These are phyloP conservation scores for Oligophagozyma castellii DNA, from an alignment of 1,139 yeast species.

Conservation along the genomic window DNA sequence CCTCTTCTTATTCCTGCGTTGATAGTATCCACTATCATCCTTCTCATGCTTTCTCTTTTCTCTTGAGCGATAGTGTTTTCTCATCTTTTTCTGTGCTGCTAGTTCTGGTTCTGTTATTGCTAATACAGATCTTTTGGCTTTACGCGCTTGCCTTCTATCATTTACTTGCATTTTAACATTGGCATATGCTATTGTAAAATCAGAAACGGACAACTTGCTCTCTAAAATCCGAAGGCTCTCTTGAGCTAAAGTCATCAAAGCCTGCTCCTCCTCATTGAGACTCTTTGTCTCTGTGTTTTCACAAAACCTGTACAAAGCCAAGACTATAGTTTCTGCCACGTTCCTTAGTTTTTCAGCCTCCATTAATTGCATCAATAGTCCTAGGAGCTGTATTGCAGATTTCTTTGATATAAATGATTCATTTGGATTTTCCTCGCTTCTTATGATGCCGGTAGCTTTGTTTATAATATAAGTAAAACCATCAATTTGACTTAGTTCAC, in stretches of 20 bases:
- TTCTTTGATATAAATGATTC: slow-evolving; percentile 49
- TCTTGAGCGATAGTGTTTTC: slow-evolving; percentile 60
- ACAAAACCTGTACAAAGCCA: slow-evolving; percentile 46
- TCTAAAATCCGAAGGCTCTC: slow-evolving; percentile 65
- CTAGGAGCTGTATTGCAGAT: slow-evolving; percentile 47
- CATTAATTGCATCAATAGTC: slow-evolving; percentile 42
- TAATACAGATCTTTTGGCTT: slow-evolving; percentile 59
- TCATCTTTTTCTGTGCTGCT: slow-evolving; percentile 63
- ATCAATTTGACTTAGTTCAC: slow-evolving; percentile 11
- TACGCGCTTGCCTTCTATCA: slow-evolving; percentile 61
- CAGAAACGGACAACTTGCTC: slow-evolving; percentile 57
- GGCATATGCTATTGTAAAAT: slow-evolving; percentile 50
- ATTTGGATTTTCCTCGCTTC: slow-evolving; percentile 45
- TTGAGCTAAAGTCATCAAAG: slow-evolving; percentile 43
- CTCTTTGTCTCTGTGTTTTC: slow-evolving; percentile 29
- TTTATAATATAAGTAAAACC: slow-evolving; percentile 54
- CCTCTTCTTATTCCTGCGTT: slow-evolving; percentile 41
- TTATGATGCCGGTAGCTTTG: slow-evolving; percentile 47
- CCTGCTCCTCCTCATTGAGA: slow-evolving; percentile 31
- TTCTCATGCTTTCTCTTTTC: slow-evolving; percentile 63
- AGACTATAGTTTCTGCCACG: slow-evolving; percentile 36
- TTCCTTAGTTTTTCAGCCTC: slow-evolving; percentile 27
- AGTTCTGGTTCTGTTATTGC: slow-evolving; percentile 71
- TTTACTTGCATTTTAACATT: slow-evolving; percentile 47
- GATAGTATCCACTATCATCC: slow-evolving; percentile 68